Percentiles rank a stretch among this genome's conserved stretches.
Evolutionary conservation across 345 rosid species (phyloP).

Genomic region (Lepidium didymum): DNA sequence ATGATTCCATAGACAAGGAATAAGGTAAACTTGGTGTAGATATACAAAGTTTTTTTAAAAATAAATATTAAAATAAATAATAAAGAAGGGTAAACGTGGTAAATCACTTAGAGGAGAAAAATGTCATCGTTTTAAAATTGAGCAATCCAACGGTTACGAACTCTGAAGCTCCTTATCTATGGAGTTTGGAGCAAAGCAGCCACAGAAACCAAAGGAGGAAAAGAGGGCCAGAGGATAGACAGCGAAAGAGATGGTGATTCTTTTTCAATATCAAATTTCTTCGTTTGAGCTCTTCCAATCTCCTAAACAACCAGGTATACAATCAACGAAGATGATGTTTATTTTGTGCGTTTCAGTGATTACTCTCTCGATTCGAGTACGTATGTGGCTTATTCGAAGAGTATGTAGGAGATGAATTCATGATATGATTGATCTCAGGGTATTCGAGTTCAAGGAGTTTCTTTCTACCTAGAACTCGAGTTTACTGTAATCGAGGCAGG

Average conservation of each 20-base stretch:
- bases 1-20: no score
- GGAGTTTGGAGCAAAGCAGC: conserved; percentile 4
- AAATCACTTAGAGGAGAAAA: not conserved
- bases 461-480: conserved; percentile 1
- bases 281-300: conserved; percentile 7
- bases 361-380: not conserved
- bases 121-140: not conserved
- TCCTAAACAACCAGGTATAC: conserved; percentile 3
- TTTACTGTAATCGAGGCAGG: not conserved
- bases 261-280: conserved; percentile 10
- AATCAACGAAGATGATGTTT: not conserved
- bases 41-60: not conserved
- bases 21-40: no score
- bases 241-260: conserved; percentile 14
- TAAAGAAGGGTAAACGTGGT: not conserved
- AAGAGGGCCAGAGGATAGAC: not conserved
- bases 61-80: not conserved
- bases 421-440: conserved; percentile 27
- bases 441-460: conserved; percentile 16
- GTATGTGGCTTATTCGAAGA: not conserved
- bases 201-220: not conserved
- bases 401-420: not conserved
- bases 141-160: conserved; percentile 23
- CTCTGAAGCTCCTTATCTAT: conserved; percentile 15
- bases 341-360: not conserved